Conservation (phyloP, 1,284 basidiomycete species). For the Marasmius fiardii region DNA sequence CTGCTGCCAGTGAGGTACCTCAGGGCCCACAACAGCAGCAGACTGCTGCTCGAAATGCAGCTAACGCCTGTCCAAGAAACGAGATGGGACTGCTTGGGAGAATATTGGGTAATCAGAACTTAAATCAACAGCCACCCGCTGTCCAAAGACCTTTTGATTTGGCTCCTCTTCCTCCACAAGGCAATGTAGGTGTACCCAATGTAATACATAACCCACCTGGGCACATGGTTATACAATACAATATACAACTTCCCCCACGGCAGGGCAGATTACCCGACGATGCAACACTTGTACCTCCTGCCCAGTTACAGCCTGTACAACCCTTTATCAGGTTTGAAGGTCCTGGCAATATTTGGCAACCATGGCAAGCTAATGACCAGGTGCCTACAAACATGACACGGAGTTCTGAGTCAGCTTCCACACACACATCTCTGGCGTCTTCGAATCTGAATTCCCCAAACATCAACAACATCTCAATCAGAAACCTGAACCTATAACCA, state of each 20-base stretch:
- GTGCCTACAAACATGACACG: too few relatives aligned
- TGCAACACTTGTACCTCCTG: constrained; percentile 23
- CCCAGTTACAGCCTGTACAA: too few relatives aligned
- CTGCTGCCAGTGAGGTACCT: constrained; percentile 33
- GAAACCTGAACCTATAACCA: too few relatives aligned
- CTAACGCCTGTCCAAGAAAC: too few relatives aligned
- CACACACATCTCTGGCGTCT: constrained; percentile 4
- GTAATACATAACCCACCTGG: constrained; percentile 24
- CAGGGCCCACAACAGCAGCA: constrained; percentile 22
- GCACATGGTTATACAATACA: constrained; percentile 51
- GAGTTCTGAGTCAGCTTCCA: too few relatives aligned
- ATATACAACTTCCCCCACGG: constrained; percentile 38
- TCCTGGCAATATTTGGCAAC: too few relatives aligned
- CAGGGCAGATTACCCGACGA: constrained; percentile 26
- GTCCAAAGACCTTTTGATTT: too few relatives aligned
- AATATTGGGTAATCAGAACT: background rate
- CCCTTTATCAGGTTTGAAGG: too few relatives aligned
- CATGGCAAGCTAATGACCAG: too few relatives aligned
- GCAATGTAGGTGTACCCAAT: constrained; percentile 17
- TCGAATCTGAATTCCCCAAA: too few relatives aligned
- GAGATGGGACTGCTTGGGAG: background rate
- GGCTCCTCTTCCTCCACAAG: constrained; percentile 16
- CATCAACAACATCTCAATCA: too few relatives aligned
- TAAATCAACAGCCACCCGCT: constrained; percentile 23
- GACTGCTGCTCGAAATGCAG: background rate